phyloP scores from a whole-genome alignment of 768 basidiomycete genomes.

The Wakefieldia striispora region DNA sequence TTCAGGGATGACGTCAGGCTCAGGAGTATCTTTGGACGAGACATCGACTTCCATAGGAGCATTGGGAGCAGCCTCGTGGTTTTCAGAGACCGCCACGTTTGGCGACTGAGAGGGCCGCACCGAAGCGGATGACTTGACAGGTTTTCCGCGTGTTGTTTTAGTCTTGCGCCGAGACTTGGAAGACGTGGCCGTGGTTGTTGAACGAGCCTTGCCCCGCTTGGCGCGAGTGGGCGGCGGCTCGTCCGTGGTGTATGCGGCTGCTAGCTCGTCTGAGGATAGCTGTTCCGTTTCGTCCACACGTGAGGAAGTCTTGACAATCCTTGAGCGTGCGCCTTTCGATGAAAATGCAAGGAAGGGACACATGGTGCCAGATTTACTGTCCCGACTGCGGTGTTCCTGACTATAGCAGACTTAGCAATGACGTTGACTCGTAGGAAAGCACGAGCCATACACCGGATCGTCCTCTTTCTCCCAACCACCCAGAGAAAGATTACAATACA shows the following conservation, averaged over 20 bases:
- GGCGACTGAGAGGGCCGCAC: constrained; percentile 15
- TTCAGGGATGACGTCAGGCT: background rate
- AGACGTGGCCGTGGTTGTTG: constrained; percentile 19
- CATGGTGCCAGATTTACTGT: constrained; percentile 40
- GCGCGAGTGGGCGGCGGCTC: constrained; percentile 13
- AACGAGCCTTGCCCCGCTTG: constrained; percentile 19
- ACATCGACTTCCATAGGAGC: background rate
- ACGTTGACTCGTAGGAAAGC: background rate
- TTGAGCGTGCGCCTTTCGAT: constrained; percentile 35
- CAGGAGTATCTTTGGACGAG: background rate
- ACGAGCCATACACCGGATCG: constrained; percentile 72
- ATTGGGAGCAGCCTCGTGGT: background rate
- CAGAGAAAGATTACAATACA: constrained; percentile 78
- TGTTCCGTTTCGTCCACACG: constrained; percentile 3
- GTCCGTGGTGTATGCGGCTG: constrained; percentile 4
- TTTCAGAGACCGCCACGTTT: background rate
- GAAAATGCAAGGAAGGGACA: constrained; percentile 44
- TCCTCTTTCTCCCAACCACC: constrained; percentile 88
- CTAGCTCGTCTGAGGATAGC: constrained; percentile 25
- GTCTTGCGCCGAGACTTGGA: constrained; percentile 27
- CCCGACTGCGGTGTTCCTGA: constrained; percentile 73
- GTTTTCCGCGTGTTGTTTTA: constrained; percentile 19
- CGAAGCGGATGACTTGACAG: constrained; percentile 18
- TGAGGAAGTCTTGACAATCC: constrained; percentile 20
- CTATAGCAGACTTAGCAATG: constrained; percentile 35